Evolutionary conservation across 345 rosid species (phyloP).

Genomic region (Psidium guajava): DNA sequence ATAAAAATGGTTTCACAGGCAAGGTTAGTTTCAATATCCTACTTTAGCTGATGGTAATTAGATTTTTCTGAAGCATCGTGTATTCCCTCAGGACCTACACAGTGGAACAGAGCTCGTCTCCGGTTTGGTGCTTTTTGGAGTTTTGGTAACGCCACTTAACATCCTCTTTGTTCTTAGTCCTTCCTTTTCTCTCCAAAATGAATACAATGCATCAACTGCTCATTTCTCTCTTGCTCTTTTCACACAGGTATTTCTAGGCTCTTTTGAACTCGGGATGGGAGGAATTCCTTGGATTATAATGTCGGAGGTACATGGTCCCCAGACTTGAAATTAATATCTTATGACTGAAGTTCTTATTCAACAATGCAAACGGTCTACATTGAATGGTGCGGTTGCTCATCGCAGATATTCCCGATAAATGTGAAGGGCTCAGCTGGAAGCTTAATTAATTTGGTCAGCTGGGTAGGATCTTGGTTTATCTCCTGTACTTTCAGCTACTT

Average conservation of each 20-base stretch:
- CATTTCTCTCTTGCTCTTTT: neutral
- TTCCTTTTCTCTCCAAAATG: neutral
- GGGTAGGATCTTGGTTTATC: constrained; percentile 13
- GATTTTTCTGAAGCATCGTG: neutral
- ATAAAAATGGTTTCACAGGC: neutral
- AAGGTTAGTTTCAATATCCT: neutral
- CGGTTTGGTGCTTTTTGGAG: constrained; percentile 23
- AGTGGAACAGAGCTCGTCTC: neutral
- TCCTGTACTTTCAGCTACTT: constrained; percentile 17
- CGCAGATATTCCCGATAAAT: constrained; percentile 26
- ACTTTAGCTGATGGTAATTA: neutral
- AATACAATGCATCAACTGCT: neutral
- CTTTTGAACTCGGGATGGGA: constrained; percentile 50
- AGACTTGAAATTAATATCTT: neutral
- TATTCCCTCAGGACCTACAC: constrained; percentile 11
- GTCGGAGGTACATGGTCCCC: constrained; percentile 36
- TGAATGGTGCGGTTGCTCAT: neutral
- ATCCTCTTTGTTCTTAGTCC: neutral
- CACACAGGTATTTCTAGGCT: constrained; percentile 29
- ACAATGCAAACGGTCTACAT: neutral
- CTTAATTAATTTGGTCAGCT: constrained; percentile 11
- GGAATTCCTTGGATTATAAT: constrained; percentile 62
- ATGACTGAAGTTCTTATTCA: neutral
- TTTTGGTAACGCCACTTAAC: constrained; percentile 13
- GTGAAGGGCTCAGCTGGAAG: constrained; percentile 20